Percentiles rank a stretch among this genome's conserved stretches.
phyloP scores from a whole-genome alignment of 768 basidiomycete species.

The Chalciporus piperatus region DNA sequence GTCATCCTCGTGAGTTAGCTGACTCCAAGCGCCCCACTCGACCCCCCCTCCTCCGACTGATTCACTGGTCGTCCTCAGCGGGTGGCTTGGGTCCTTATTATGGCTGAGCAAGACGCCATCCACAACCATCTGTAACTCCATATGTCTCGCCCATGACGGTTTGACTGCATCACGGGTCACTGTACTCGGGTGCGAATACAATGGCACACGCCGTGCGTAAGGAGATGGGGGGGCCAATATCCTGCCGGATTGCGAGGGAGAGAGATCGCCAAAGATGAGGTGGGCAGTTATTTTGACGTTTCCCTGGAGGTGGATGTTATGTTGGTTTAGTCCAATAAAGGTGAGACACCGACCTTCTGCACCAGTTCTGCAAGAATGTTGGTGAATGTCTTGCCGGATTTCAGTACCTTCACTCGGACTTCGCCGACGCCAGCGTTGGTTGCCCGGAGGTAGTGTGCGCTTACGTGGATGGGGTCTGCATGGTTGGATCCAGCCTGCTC shows the following conservation, averaged over 20 bases:
- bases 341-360: conserved; percentile 45
- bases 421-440: conserved; percentile 42
- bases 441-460: conserved; percentile 54
- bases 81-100: conserved; percentile 36
- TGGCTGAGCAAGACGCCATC: conserved; percentile 41
- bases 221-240: conserved; percentile 49
- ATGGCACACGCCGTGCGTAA: conserved; percentile 58
- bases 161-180: conserved; percentile 25
- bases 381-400: conserved; percentile 50
- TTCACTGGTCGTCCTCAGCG: conserved; percentile 35
- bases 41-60: conserved; percentile 52
- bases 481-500: conserved; percentile 48
- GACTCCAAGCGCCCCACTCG: conserved; percentile 56
- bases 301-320: conserved; percentile 32
- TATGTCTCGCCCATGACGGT: conserved; percentile 35
- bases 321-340: background rate
- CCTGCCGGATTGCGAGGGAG: conserved; percentile 24
- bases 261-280: conserved; percentile 53
- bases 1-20: conserved; percentile 46
- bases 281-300: conserved; percentile 49
- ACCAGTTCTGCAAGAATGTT: conserved; percentile 57
- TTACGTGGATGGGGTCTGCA: conserved; percentile 57
- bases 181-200: conserved; percentile 51
- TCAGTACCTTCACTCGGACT: conserved; percentile 47
- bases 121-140: conserved; percentile 34